A percentile compares a stretch with the other conserved stretches of the same genome.
Evolutionary conservation across 176 grass and related monocot genomes (phyloP).

Genomic region (Oryza longistaminata): DNA sequence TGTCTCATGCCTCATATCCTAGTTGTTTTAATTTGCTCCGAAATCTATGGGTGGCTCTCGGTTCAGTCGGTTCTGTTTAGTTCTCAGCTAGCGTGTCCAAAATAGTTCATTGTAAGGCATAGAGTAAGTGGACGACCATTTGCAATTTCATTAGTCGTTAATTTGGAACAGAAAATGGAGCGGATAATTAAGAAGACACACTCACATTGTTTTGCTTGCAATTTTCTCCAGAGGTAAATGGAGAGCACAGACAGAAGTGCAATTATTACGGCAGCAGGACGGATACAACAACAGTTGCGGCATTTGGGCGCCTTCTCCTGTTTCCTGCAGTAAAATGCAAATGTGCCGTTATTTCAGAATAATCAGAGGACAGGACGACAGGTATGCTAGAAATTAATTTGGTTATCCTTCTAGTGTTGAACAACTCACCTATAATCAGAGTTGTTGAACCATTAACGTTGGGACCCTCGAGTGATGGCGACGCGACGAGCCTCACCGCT

Average conservation of each 20-base stretch:
- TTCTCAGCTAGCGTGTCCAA: too few relatives aligned
- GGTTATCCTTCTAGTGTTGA: too few relatives aligned
- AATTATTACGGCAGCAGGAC: not conserved
- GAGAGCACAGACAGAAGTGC: not conserved
- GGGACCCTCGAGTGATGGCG: not conserved
- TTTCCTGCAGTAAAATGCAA: not conserved
- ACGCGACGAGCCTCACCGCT: not conserved
- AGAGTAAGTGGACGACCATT: not conserved
- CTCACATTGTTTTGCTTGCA: constrained; percentile 13
- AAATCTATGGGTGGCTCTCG: too few relatives aligned
- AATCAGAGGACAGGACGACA: too few relatives aligned
- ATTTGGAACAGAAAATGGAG: not conserved
- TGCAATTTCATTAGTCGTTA: not conserved
- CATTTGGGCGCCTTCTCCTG: not conserved
- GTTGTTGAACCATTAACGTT: too few relatives aligned
- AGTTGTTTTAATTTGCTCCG: too few relatives aligned
- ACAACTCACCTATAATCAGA: too few relatives aligned
- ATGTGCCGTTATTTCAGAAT: not conserved
- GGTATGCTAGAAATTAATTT: too few relatives aligned
- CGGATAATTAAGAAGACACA: not conserved
- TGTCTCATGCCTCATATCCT: too few relatives aligned
- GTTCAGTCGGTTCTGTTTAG: too few relatives aligned
- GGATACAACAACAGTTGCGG: not conserved
- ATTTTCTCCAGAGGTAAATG: constrained; percentile 12
- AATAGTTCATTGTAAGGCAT: too few relatives aligned